These are phyloP conservation scores for Saussurea involucrata DNA, from an alignment of 129 eudicot genomes.

Conservation along the genomic window DNA sequence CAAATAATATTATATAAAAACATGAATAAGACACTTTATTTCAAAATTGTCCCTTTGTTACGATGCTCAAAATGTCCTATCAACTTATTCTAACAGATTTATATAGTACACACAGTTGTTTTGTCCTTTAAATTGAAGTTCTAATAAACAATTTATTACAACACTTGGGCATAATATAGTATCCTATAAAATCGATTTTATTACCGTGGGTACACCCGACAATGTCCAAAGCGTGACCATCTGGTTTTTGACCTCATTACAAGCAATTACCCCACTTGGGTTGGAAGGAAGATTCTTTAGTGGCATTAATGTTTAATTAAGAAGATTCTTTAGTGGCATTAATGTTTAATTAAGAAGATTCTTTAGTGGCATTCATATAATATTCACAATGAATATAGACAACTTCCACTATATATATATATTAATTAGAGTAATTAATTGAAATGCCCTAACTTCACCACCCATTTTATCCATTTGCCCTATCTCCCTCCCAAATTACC, in stretches of 20 bases:
- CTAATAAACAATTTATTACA: too few species aligned
- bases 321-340: neutral
- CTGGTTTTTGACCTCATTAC: neutral
- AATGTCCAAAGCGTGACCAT: neutral
- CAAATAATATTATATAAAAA: too few species aligned
- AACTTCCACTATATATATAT: neutral
- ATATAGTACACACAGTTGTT: neutral
- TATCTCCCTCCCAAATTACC: too few species aligned
- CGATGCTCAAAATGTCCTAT: neutral
- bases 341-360: neutral
- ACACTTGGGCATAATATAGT: too few species aligned
- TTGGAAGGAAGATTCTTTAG: neutral
- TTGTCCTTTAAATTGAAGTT: too few species aligned
- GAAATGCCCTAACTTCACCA: too few species aligned
- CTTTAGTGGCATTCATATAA: constrained; percentile 15
- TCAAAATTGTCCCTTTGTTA: neutral
- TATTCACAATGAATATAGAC: constrained; percentile 5
- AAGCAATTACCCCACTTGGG: neutral
- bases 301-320: neutral
- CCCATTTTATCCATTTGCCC: too few species aligned
- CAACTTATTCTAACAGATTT: neutral
- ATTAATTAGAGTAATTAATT: too few species aligned
- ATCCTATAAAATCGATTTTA: too few species aligned
- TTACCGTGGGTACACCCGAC: too few species aligned
- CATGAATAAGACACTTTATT: too few species aligned